Percentiles rank a stretch among this genome's conserved stretches.
phyloP scores from a whole-genome alignment of 768 basidiomycete genomes.

The Myochromella boudieri region DNA sequence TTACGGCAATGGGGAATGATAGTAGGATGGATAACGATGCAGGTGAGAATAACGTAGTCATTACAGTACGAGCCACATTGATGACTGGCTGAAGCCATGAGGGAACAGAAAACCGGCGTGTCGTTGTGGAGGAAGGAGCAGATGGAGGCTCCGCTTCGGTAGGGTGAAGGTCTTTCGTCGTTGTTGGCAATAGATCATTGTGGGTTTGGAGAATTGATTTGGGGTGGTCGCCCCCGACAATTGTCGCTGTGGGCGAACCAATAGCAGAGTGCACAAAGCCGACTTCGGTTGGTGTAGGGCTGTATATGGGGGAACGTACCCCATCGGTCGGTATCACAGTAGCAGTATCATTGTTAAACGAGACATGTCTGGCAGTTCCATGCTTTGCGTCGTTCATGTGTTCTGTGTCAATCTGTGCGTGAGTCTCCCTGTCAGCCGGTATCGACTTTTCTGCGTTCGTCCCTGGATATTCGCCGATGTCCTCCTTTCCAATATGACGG shows the following conservation, averaged over 20 bases:
- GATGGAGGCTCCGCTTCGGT: neutral
- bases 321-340: conserved; percentile 17
- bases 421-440: neutral
- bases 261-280: conserved; percentile 4
- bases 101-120: neutral
- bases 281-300: conserved; percentile 11
- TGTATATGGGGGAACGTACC: conserved; percentile 8
- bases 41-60: conserved; percentile 39
- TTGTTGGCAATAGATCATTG: neutral
- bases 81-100: neutral
- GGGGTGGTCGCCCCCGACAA: conserved; percentile 5
- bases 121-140: neutral
- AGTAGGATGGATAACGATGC: conserved; percentile 45
- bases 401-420: neutral
- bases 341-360: conserved; percentile 23
- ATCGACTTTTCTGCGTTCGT: conserved; percentile 5
- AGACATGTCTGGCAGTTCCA: conserved; percentile 18
- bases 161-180: neutral
- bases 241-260: conserved; percentile 13
- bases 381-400: neutral
- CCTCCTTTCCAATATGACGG: neutral
- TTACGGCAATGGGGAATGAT: conserved; percentile 47
- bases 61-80: conserved; percentile 13
- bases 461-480: neutral
- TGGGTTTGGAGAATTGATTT: neutral